These are phyloP conservation scores for Cochlearia excelsa DNA, from an alignment of 345 rosid species.

Conservation along the genomic window DNA sequence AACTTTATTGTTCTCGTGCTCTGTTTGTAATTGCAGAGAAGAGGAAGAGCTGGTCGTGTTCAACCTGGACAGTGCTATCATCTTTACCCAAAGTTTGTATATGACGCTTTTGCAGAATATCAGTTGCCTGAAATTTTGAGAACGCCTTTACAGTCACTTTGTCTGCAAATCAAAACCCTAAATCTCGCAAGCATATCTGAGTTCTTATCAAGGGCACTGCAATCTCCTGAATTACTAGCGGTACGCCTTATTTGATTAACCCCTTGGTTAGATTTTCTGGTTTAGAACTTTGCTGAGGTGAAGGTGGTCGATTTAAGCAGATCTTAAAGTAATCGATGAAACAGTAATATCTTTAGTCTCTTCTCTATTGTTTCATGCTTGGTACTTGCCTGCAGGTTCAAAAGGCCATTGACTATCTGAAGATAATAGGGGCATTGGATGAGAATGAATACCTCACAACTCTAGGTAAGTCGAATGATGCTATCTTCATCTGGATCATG, in stretches of 20 bases:
- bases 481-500: slow-evolving; percentile 12
- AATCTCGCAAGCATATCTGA: slow-evolving; percentile 80
- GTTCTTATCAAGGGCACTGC: slow-evolving; percentile 80
- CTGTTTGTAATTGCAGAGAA: slow-evolving; percentile 52
- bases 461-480: slow-evolving; percentile 46
- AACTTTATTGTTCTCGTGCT: slow-evolving; percentile 22
- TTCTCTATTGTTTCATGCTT: slow-evolving; percentile 17
- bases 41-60: slow-evolving; percentile 96
- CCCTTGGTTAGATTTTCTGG: slow-evolving; percentile 11
- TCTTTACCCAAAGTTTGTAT: slow-evolving; percentile 83
- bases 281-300: slow-evolving; percentile 5
- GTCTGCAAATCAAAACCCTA: slow-evolving; percentile 88
- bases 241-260: slow-evolving; percentile 39
- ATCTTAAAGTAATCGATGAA: not conserved
- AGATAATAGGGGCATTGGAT: slow-evolving; percentile 84
- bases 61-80: slow-evolving; percentile 88
- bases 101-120: slow-evolving; percentile 81
- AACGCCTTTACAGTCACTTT: slow-evolving; percentile 89
- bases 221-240: slow-evolving; percentile 82
- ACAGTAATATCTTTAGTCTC: slow-evolving; percentile 11
- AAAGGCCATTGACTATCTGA: slow-evolving; percentile 86
- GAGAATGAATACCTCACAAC: slow-evolving; percentile 71
- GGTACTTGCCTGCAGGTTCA: slow-evolving; percentile 54
- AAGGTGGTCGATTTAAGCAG: slow-evolving; percentile 16
- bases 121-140: slow-evolving; percentile 94